These are phyloP conservation scores for Royoungia palumana DNA, from an alignment of 768 basidiomycete genomes.

Conservation along the genomic window DNA sequence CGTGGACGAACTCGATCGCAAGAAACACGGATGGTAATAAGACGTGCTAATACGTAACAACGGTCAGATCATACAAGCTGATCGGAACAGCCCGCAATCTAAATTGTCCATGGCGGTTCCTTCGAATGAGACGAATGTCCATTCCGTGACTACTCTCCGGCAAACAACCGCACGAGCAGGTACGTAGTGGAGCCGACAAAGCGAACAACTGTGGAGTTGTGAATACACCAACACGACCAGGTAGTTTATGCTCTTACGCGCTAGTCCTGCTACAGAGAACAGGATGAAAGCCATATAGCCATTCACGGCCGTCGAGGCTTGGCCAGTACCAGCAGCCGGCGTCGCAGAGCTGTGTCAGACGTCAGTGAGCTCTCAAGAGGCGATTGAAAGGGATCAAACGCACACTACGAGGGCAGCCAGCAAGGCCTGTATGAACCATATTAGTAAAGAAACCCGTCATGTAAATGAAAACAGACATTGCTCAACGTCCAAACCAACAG, in stretches of 20 bases:
- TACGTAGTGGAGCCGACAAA: conserved; percentile 82
- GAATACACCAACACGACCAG: not conserved
- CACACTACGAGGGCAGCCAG: conserved; percentile 75
- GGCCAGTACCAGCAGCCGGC: conserved; percentile 48
- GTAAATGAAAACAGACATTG: conserved; percentile 52
- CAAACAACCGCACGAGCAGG: conserved; percentile 82
- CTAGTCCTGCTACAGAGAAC: conserved; percentile 84
- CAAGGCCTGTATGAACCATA: conserved; percentile 43
- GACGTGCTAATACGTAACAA: too few species aligned
- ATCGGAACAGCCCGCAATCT: not conserved
- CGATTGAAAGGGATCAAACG: conserved; percentile 29
- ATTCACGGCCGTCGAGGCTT: conserved; percentile 56
- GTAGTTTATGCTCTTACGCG: conserved; percentile 53
- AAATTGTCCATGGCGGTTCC: conserved; percentile 13
- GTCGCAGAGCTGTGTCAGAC: conserved; percentile 28
- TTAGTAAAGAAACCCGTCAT: conserved; percentile 6
- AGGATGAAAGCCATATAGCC: conserved; percentile 90
- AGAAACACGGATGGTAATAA: too few species aligned
- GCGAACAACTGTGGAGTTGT: conserved; percentile 59
- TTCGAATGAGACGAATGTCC: too few species aligned
- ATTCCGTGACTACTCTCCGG: conserved; percentile 59
- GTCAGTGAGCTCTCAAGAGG: not conserved
- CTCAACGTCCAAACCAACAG: conserved; percentile 86
- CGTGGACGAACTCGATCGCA: too few species aligned
- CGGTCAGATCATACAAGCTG: too few species aligned